These are phyloP conservation scores for Leccinum obscurum DNA, from an alignment of 768 basidiomycete genomes.

Conservation along the genomic window DNA sequence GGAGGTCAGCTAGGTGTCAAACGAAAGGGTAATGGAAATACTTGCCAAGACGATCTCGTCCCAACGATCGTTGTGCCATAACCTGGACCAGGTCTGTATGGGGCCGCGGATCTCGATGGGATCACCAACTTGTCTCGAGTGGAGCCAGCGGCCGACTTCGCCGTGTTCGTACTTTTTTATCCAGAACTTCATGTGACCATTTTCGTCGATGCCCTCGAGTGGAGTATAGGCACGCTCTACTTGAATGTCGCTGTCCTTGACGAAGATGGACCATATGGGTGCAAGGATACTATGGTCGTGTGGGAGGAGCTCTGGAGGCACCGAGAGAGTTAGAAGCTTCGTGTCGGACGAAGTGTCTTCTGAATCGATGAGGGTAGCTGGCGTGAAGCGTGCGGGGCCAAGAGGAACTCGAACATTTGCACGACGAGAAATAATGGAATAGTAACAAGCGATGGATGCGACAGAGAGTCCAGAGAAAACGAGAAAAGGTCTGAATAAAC, in stretches of 20 bases:
- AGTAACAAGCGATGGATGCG: slow-evolving; percentile 47
- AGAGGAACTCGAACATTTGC: slow-evolving; percentile 47
- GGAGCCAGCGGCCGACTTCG: slow-evolving; percentile 83
- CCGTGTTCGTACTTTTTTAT: slow-evolving; percentile 76
- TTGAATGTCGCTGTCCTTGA: slow-evolving; percentile 88
- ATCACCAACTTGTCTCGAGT: slow-evolving; percentile 66
- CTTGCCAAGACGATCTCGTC: slow-evolving; percentile 79
- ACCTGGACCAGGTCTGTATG: slow-evolving; percentile 56
- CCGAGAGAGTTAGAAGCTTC: slow-evolving; percentile 60
- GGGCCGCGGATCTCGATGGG: slow-evolving; percentile 77
- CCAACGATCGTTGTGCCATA: slow-evolving; percentile 57
- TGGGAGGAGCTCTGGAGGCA: slow-evolving; percentile 47
- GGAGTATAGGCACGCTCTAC: slow-evolving; percentile 87
- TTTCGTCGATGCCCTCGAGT: slow-evolving; percentile 63
- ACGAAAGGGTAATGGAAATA: not conserved
- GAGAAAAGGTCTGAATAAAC: slow-evolving; percentile 19
- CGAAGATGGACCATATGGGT: slow-evolving; percentile 73
- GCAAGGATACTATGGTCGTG: slow-evolving; percentile 21
- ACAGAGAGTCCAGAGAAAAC: slow-evolving; percentile 40
- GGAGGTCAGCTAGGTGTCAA: not conserved
- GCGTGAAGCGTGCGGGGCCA: slow-evolving; percentile 52
- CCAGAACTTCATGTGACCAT: slow-evolving; percentile 76
- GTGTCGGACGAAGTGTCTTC: slow-evolving; percentile 55
- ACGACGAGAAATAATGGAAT: slow-evolving; percentile 50
- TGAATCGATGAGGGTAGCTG: slow-evolving; percentile 55